Evolutionary conservation across 2,329 filamentous ascomycete species (phyloP).

Genomic region (Paracorniculantispora psalliotae): DNA sequence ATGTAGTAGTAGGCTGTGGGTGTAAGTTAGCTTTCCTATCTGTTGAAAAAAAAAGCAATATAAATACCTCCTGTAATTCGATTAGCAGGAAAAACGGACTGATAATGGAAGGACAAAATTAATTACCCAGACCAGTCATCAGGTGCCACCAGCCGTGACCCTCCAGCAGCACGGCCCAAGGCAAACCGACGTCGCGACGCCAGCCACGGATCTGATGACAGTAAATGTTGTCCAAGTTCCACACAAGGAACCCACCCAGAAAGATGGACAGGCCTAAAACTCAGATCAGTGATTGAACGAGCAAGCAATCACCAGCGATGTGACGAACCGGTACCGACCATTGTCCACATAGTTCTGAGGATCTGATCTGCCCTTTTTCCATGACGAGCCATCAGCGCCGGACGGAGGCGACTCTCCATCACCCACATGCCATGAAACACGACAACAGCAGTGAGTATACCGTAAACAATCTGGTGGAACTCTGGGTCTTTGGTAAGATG

Average conservation of each 20-base stretch:
- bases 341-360: slow-evolving; percentile 65
- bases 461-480: slow-evolving; percentile 80
- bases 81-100: slow-evolving; percentile 22
- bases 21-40: not conserved
- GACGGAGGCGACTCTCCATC: slow-evolving; percentile 54
- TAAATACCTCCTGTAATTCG: slow-evolving; percentile 21
- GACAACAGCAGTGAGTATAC: slow-evolving; percentile 63
- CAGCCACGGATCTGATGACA: slow-evolving; percentile 61
- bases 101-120: not conserved
- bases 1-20: slow-evolving; percentile 71
- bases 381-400: slow-evolving; percentile 39
- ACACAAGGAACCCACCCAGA: slow-evolving; percentile 68
- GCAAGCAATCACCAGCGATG: not conserved
- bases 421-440: slow-evolving; percentile 70
- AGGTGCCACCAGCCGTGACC: slow-evolving; percentile 63
- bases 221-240: slow-evolving; percentile 75
- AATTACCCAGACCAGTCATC: slow-evolving; percentile 67
- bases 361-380: slow-evolving; percentile 43
- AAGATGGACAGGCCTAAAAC: slow-evolving; percentile 54
- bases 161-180: slow-evolving; percentile 70
- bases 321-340: slow-evolving; percentile 53
- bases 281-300: not conserved
- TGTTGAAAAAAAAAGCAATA: not conserved
- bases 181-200: slow-evolving; percentile 65
- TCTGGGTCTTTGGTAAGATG: slow-evolving; percentile 75